phyloP scores from a whole-genome alignment of 495 filamentous ascomycete species.

The Daldinia vernicosa region DNA sequence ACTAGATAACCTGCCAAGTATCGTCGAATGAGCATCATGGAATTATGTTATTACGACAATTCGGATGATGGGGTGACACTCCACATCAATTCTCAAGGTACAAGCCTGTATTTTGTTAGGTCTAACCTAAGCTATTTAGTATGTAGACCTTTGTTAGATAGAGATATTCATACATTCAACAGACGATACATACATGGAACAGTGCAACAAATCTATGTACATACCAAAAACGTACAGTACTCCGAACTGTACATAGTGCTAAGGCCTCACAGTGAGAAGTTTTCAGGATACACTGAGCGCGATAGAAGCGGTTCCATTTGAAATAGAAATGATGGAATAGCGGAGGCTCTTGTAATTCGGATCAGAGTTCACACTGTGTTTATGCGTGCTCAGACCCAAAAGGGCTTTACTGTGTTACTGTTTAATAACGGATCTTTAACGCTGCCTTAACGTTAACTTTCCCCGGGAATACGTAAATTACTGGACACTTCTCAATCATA shows the following conservation, averaged over 20 bases:
- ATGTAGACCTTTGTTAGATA: too few relatives aligned
- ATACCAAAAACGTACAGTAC: constrained; percentile 13
- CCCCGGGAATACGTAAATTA: not conserved
- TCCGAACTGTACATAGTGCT: constrained; percentile 11
- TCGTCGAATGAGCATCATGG: constrained; percentile 38
- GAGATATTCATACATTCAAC: not conserved
- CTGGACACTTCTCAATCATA: not conserved
- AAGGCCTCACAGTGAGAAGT: constrained; percentile 21
- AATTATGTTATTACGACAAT: constrained; percentile 38
- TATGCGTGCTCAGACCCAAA: not conserved
- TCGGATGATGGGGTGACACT: constrained; percentile 28
- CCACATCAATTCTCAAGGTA: constrained; percentile 12
- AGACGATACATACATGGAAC: not conserved
- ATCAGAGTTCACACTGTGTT: constrained; percentile 34
- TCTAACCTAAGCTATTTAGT: not conserved
- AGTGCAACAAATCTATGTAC: not conserved
- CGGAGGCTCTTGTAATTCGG: constrained; percentile 29
- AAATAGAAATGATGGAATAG: constrained; percentile 32
- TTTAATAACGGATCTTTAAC: not conserved
- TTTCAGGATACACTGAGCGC: constrained; percentile 22
- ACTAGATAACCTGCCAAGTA: constrained; percentile 23
- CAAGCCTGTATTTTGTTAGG: constrained; percentile 3
- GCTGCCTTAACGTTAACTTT: not conserved
- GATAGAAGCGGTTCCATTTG: constrained; percentile 25
- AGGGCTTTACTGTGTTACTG: not conserved